A percentile compares a stretch with the other conserved stretches of the same genome.
Conservation (phyloP, 495 filamentous ascomycete genomes). For the Penicillium macrosclerotiorum region DNA sequence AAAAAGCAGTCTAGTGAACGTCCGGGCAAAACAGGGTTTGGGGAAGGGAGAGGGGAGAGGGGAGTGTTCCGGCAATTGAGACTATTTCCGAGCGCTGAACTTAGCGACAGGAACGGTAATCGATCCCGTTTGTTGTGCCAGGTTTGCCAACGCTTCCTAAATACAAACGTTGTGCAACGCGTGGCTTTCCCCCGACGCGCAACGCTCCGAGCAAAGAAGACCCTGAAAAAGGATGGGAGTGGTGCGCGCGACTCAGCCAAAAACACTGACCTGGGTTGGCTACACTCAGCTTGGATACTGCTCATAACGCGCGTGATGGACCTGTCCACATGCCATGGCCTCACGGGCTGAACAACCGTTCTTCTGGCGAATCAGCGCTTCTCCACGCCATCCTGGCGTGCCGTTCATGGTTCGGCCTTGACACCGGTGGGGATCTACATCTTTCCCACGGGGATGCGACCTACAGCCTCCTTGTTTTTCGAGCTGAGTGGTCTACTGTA, state of each 20-base stretch:
- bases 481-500: background rate
- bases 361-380: conserved; percentile 10
- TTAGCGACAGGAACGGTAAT: background rate
- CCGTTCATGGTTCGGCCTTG: background rate
- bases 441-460: background rate
- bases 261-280: background rate
- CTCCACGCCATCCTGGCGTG: background rate
- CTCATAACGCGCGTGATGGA: conserved; percentile 14
- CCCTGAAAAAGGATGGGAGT: background rate
- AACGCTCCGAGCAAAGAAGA: conserved; percentile 6
- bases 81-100: background rate
- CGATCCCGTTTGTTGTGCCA: background rate
- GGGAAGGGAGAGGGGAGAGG: no score
- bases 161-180: conserved; percentile 12
- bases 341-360: background rate
- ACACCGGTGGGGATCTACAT: conserved; percentile 4
- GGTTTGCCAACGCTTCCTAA: background rate
- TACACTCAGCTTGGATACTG: no score
- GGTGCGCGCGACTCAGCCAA: background rate
- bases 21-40: conserved; percentile 1
- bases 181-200: conserved; percentile 12
- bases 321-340: conserved; percentile 17
- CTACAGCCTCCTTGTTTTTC: background rate
- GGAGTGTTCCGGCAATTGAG: conserved; percentile 8
- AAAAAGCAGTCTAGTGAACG: no score